phyloP scores from a whole-genome alignment of 345 rosid genomes.

The Luvunga scandens region DNA sequence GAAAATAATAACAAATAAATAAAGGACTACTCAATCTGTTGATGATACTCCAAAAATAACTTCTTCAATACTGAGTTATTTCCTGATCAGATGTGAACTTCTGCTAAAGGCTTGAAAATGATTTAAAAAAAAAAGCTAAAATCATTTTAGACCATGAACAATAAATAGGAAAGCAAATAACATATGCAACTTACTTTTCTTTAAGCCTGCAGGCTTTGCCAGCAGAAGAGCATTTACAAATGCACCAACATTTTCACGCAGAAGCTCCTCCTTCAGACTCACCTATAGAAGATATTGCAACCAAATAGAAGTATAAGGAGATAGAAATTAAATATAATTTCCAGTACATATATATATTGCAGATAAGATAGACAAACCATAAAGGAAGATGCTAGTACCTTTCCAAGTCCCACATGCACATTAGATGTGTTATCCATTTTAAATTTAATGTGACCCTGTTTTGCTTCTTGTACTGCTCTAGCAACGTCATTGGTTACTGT shows the following conservation, averaged over 20 bases:
- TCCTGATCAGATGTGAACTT: not conserved
- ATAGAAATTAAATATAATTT: not conserved
- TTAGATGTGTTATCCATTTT: slow-evolving; percentile 91
- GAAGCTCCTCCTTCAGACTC: slow-evolving; percentile 64
- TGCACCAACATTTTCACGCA: slow-evolving; percentile 87
- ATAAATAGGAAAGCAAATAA: not conserved
- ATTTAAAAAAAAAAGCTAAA: not conserved
- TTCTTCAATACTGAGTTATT: not conserved
- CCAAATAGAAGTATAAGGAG: slow-evolving; percentile 3
- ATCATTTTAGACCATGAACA: not conserved
- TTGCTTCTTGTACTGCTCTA: slow-evolving; percentile 76
- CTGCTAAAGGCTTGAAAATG: not conserved
- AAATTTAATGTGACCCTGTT: slow-evolving; percentile 69
- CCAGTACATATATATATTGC: not conserved
- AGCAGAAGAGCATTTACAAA: slow-evolving; percentile 85
- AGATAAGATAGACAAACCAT: not conserved
- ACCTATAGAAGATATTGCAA: slow-evolving; percentile 37
- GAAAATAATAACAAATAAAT: not conserved
- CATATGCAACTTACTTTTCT: slow-evolving; percentile 63
- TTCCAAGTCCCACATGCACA: slow-evolving; percentile 90
- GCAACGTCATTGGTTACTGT: slow-evolving; percentile 72
- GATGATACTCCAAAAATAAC: not conserved
- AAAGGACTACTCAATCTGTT: not conserved
- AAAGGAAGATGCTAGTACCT: slow-evolving; percentile 42
- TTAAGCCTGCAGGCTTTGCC: slow-evolving; percentile 94